Percentiles rank a stretch among this genome's conserved stretches.
phyloP scores from a whole-genome alignment of 2,329 filamentous ascomycete species.

The Pyricularia sp. region DNA sequence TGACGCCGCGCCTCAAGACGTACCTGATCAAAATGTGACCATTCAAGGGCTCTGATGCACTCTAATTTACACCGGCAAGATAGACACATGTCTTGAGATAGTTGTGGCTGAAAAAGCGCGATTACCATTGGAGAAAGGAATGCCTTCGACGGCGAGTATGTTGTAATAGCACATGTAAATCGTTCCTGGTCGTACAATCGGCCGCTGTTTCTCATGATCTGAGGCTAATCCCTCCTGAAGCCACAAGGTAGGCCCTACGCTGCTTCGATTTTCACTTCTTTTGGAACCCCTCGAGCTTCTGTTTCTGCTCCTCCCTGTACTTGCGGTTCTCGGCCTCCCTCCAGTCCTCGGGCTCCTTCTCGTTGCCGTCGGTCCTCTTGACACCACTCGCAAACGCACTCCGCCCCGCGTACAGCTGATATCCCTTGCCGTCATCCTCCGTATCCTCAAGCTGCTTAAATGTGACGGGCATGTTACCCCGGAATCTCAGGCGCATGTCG shows the following conservation, averaged over 20 bases:
- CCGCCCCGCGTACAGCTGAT: constrained; percentile 70
- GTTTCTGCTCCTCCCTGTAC: constrained; percentile 27
- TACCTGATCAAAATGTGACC: not conserved
- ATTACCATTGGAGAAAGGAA: not conserved
- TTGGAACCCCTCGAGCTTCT: constrained; percentile 8
- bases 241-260: not conserved
- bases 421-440: constrained; percentile 41
- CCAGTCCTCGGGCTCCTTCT: constrained; percentile 48
- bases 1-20: not conserved
- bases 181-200: not conserved
- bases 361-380: constrained; percentile 54
- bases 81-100: not conserved
- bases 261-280: not conserved
- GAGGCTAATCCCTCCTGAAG: too few relatives aligned
- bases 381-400: constrained; percentile 53
- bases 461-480: constrained; percentile 78
- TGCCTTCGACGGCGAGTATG: not conserved
- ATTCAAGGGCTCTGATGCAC: not conserved
- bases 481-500: constrained; percentile 97
- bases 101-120: not conserved
- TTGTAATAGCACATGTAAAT: not conserved
- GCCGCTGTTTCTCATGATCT: too few relatives aligned
- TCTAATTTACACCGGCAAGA: not conserved
- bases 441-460: constrained; percentile 47
- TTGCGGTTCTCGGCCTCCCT: constrained; percentile 52